Evolutionary conservation across 768 basidiomycete genomes (phyloP).

Genomic region (Suillus lakei): DNA sequence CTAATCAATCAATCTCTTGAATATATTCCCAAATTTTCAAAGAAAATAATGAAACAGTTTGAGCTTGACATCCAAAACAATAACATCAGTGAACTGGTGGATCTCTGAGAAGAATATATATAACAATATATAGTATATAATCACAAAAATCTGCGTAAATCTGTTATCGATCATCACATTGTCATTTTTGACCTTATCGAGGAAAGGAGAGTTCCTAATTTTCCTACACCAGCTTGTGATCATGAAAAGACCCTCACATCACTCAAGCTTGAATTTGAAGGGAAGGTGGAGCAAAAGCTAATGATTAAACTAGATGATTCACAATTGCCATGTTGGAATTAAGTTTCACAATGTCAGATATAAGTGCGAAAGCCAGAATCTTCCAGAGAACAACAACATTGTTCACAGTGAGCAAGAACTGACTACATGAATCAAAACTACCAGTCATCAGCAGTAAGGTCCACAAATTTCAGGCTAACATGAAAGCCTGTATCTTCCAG

Average conservation of each 20-base stretch:
- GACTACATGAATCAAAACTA: no score
- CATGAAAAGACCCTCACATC: background rate
- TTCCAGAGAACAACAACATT: background rate
- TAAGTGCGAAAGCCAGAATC: background rate
- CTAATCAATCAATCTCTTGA: no score
- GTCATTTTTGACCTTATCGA: background rate
- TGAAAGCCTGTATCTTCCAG: no score
- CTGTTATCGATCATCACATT: background rate
- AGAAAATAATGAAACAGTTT: no score
- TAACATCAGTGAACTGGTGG: slow-evolving; percentile 25
- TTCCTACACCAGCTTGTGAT: background rate
- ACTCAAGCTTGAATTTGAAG: background rate
- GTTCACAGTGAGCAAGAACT: no score
- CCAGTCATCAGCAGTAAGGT: no score
- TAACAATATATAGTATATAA: no score
- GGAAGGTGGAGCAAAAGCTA: background rate
- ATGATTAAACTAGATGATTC: background rate
- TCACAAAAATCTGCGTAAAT: background rate
- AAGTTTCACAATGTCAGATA: fast-evolving
- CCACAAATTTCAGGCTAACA: no score
- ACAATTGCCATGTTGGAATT: background rate
- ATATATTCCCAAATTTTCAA: no score
- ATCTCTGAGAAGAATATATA: no score
- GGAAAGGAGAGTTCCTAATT: background rate
- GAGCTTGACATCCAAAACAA: no score